Evolutionary conservation across 768 basidiomycete species (phyloP).

Genomic region (Mycena albidolilacea): DNA sequence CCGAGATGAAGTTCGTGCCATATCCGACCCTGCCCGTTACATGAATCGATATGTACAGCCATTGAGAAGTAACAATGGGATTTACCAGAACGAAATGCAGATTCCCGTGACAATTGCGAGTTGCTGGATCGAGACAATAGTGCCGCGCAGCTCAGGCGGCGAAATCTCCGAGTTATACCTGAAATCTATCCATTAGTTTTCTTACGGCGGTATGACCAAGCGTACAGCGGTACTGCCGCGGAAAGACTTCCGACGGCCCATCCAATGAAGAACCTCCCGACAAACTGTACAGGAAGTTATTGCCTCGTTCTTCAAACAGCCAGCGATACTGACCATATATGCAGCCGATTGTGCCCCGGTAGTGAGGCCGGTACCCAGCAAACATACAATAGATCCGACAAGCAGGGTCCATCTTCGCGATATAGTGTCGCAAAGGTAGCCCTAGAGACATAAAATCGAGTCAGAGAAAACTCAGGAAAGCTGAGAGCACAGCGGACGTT

Average conservation of each 20-base stretch:
- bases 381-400: slow-evolving; percentile 38
- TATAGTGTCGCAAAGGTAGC: slow-evolving; percentile 42
- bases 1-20: slow-evolving; percentile 42
- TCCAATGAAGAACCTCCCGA: slow-evolving; percentile 71
- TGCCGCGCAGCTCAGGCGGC: slow-evolving; percentile 54
- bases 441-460: slow-evolving; percentile 25
- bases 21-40: slow-evolving; percentile 37
- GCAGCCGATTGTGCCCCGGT: slow-evolving; percentile 41
- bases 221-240: slow-evolving; percentile 46
- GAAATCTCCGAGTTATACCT: slow-evolving; percentile 58
- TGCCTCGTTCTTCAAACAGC: neutral
- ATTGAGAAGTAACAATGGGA: neutral
- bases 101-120: slow-evolving; percentile 54
- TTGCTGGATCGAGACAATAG: slow-evolving; percentile 54
- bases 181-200: slow-evolving; percentile 36
- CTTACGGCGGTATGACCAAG: slow-evolving; percentile 39
- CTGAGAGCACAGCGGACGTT: slow-evolving; percentile 23
- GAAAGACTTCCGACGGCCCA: slow-evolving; percentile 72
- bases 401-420: slow-evolving; percentile 43
- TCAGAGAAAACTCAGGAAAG: neutral
- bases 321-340: slow-evolving; percentile 31
- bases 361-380: slow-evolving; percentile 40
- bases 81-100: slow-evolving; percentile 37
- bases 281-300: slow-evolving; percentile 31
- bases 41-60: neutral